These are phyloP conservation scores for Mortierella sp. DNA, from an alignment of 371 early-diverging fungal genomes.

Conservation along the genomic window DNA sequence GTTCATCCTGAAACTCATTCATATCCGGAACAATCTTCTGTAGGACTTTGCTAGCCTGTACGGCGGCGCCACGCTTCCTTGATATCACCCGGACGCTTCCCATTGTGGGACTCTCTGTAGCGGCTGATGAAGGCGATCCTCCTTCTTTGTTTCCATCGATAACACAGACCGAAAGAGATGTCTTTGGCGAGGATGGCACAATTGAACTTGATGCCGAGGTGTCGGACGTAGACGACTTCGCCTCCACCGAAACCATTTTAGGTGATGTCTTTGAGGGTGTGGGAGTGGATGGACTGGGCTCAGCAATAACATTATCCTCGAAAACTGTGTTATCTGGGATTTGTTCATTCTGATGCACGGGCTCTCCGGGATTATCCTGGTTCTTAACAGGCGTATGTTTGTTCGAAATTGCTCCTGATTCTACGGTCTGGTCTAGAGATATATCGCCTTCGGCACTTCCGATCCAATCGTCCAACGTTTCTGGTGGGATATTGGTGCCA, in stretches of 20 bases:
- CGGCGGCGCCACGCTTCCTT: constrained; percentile 41
- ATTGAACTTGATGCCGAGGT: background rate
- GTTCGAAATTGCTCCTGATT: too few species aligned
- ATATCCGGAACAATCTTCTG: constrained; percentile 51
- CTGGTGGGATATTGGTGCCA: constrained; percentile 36
- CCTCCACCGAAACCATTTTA: background rate
- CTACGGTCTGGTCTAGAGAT: background rate
- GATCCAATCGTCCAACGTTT: constrained; percentile 32
- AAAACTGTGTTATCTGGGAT: background rate
- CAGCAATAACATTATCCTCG: background rate
- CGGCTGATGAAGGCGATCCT: background rate
- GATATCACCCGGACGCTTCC: constrained; percentile 30
- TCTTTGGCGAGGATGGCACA: constrained; percentile 6
- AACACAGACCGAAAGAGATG: background rate
- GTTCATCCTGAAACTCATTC: constrained; percentile 51
- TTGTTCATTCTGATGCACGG: background rate
- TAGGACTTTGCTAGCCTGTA: constrained; percentile 43
- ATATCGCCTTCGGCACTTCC: background rate
- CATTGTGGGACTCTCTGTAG: background rate
- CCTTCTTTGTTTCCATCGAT: background rate
- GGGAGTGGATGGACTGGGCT: background rate
- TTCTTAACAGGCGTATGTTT: background rate
- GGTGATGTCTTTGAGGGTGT: background rate
- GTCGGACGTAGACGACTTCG: background rate
- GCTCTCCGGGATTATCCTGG: background rate